Conservation (phyloP, 495 filamentous ascomycete species). For the Penicillium tannophilum region DNA sequence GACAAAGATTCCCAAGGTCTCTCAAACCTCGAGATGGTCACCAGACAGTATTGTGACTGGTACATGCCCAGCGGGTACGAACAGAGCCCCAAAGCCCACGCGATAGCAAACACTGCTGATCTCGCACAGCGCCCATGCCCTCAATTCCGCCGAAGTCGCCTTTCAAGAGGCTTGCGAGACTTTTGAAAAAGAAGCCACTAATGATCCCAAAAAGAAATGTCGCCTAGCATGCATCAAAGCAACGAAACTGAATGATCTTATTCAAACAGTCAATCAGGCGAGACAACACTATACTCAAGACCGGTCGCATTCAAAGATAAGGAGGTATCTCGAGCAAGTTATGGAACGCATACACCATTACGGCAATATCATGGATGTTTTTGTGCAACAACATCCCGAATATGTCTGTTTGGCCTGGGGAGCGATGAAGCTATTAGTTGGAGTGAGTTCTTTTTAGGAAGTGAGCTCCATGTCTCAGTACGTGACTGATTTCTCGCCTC, state of each 20-base stretch:
- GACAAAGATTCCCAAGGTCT: too few relatives aligned
- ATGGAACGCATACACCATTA: background rate
- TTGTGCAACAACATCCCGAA: background rate
- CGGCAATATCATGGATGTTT: conserved; percentile 3
- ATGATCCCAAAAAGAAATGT: conserved; percentile 1
- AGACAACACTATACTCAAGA: background rate
- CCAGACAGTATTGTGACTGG: too few relatives aligned
- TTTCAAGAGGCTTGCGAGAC: background rate
- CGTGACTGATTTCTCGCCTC: background rate
- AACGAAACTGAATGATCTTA: background rate
- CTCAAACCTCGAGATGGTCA: too few relatives aligned
- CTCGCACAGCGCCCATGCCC: background rate
- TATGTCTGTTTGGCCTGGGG: background rate
- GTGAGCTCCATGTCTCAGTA: background rate
- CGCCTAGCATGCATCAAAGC: background rate
- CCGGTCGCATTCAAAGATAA: background rate
- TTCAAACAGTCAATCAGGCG: background rate
- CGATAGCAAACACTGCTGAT: too few relatives aligned
- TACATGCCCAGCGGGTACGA: too few relatives aligned
- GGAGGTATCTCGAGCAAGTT: background rate
- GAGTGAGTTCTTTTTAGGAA: background rate
- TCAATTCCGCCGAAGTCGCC: background rate
- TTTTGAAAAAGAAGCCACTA: background rate
- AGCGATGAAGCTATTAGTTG: conserved; percentile 5
- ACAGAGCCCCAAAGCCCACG: too few relatives aligned